Evolutionary conservation across 768 basidiomycete species (phyloP).

Genomic region (Leccinum variicolor): DNA sequence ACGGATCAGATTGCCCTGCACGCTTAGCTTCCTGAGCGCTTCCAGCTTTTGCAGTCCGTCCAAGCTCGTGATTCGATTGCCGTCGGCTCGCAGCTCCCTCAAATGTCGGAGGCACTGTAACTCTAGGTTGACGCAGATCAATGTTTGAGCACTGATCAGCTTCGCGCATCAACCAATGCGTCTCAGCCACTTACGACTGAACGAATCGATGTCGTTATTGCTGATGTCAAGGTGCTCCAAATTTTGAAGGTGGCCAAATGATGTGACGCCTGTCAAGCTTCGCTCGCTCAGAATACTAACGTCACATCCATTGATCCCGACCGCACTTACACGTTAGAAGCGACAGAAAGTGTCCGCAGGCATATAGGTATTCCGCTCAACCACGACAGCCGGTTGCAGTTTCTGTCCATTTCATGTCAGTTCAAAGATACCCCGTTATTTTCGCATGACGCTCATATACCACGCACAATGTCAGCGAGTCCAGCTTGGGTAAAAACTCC

Average conservation of each 20-base stretch:
- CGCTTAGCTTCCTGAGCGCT: slow-evolving; percentile 77
- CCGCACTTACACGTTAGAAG: slow-evolving; percentile 59
- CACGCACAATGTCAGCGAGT: slow-evolving; percentile 72
- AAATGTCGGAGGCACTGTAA: slow-evolving; percentile 80
- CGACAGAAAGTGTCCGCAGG: slow-evolving; percentile 74
- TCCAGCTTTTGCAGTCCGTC: slow-evolving; percentile 80
- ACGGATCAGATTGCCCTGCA: slow-evolving; percentile 69
- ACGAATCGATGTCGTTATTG: slow-evolving; percentile 82
- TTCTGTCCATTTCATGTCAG: slow-evolving; percentile 42
- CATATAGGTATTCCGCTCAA: slow-evolving; percentile 71
- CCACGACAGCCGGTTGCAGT: slow-evolving; percentile 73
- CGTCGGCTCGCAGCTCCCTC: slow-evolving; percentile 87
- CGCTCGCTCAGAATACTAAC: slow-evolving; percentile 14
- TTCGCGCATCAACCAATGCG: not conserved
- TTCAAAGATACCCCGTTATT: not conserved
- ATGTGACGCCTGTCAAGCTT: slow-evolving; percentile 83
- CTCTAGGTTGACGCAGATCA: slow-evolving; percentile 46
- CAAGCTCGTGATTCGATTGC: slow-evolving; percentile 70
- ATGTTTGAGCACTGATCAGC: not conserved
- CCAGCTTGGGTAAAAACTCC: slow-evolving; percentile 85
- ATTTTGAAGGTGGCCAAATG: slow-evolving; percentile 82
- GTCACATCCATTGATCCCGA: slow-evolving; percentile 7
- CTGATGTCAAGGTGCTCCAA: slow-evolving; percentile 91
- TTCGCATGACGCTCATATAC: slow-evolving; percentile 2
- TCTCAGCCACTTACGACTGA: slow-evolving; percentile 63